These are phyloP conservation scores for Coemansia sp. DNA, from an alignment of 371 early-diverging fungal genomes.

Conservation along the genomic window DNA sequence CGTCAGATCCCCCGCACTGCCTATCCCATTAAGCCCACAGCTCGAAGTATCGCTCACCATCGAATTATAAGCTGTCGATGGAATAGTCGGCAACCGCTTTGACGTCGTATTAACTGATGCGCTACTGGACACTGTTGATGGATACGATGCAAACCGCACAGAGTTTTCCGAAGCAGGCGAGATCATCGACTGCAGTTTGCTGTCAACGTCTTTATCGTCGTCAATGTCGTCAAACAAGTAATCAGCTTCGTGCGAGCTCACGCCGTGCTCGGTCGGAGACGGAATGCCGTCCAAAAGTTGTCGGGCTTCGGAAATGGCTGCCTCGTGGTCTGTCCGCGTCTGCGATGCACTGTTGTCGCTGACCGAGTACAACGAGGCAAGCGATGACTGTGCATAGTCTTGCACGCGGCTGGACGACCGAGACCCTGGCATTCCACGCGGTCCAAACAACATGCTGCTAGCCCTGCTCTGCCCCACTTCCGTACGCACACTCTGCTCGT, in stretches of 20 bases:
- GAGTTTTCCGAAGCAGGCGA: constrained; percentile 46
- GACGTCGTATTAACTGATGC: constrained; percentile 21
- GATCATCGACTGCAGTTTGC: constrained; percentile 40
- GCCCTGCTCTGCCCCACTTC: constrained; percentile 24
- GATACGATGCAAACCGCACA: constrained; percentile 32
- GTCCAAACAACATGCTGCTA: constrained; percentile 50
- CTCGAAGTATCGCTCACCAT: constrained; percentile 24
- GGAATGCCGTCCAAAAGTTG: constrained; percentile 48
- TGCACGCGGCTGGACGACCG: constrained; percentile 34
- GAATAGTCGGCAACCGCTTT: constrained; percentile 18
- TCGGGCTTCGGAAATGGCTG: constrained; percentile 44
- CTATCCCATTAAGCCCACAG: constrained; percentile 27
- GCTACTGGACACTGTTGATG: constrained; percentile 39
- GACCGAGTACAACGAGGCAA: constrained; percentile 38
- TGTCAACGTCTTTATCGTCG: constrained; percentile 9
- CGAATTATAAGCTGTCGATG: constrained; percentile 24
- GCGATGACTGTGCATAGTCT: constrained; percentile 36
- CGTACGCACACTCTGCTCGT: constrained; percentile 36
- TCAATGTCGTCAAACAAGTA: constrained; percentile 44
- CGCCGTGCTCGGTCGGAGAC: constrained; percentile 37
- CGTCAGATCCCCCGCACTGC: constrained; percentile 34
- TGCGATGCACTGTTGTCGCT: constrained; percentile 19
- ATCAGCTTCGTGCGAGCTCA: constrained; percentile 40
- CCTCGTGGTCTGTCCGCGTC: constrained; percentile 33
- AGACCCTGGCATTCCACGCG: constrained; percentile 48